Evolutionary conservation across 176 grass and related monocot species (phyloP), one percentile per base, ranked within the genome.

Genomic region (Oryza glaberrima): DNA sequence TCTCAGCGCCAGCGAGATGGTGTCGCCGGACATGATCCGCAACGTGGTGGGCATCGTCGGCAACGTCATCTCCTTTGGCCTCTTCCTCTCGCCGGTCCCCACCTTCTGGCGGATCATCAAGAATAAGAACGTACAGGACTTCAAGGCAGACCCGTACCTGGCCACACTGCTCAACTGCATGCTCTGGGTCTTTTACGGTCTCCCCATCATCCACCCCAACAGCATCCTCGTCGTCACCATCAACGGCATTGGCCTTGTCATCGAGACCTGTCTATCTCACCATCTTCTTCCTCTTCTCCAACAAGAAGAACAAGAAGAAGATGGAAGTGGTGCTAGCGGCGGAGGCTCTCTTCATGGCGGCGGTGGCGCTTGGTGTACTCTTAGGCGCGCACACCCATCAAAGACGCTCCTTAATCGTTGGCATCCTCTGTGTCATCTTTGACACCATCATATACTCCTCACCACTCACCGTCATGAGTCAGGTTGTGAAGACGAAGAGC

Each of bases 401-500:
- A 32, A 86, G 61, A 40, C 83, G 91, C 11, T 87, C 88, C 20
- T 12, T 91, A 26, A 96, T 96, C 69, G 91, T 90, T 36, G 91
- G 91, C 11, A 76, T 93, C 58, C 54, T 96, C 14, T 90, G 89
- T 40, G 82, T 90, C 65, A 72, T 93, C 60, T 93, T 94, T 48
- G 88, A 86, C 73, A 52, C 84, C 4, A 14, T 41, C 14, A 97
- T 92, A 90, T 97, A 94, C 43, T 69, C 30, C 61, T 52, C 92
- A 4, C 92, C 92, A 3, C 88, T 94, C 49, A 80, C 77, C 23
- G 11, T 93, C 86, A 91, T 94, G 92, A 44, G 8, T 0, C 9
- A 44, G 47, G 94, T 97, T 43, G 89, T 97, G 48, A 70, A 66
- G 12, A 90, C 87, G 4, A 92, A 90, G 69, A 97, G 92, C 25